phyloP scores from a whole-genome alignment of 305 asterid species.

The Solanum chacoense region DNA sequence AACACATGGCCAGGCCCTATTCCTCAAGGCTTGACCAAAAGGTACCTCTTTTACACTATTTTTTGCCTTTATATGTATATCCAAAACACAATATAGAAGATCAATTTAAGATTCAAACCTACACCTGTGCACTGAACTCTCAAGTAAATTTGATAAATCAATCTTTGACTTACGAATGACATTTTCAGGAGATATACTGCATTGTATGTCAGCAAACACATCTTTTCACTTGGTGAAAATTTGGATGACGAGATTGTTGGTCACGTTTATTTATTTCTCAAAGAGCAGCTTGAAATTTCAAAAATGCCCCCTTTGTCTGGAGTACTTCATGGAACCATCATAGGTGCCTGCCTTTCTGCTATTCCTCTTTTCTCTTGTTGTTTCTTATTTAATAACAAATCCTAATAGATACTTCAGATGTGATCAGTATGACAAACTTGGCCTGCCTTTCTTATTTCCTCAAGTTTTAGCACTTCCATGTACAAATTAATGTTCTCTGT shows the following conservation, averaged over 20 bases:
- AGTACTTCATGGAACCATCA: constrained; percentile 70
- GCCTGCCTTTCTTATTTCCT: not conserved
- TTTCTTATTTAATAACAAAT: not conserved
- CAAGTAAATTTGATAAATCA: not conserved
- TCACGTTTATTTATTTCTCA: constrained; percentile 55
- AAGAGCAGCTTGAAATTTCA: constrained; percentile 60
- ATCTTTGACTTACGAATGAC: not conserved
- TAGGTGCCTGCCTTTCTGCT: constrained; percentile 30
- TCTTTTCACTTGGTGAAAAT: constrained; percentile 38
- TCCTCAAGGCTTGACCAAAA: constrained; percentile 58
- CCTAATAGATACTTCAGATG: not conserved
- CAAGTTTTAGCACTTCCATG: not conserved
- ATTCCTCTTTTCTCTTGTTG: not conserved
- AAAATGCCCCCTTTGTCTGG: constrained; percentile 57
- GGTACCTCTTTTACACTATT: constrained; percentile 13
- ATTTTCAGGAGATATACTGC: constrained; percentile 71
- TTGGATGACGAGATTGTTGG: constrained; percentile 58
- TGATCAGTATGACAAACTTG: not conserved
- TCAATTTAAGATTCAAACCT: not conserved
- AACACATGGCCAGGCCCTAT: constrained; percentile 74
- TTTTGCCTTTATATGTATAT: not conserved
- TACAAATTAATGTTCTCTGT: not conserved
- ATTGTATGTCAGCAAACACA: constrained; percentile 32
- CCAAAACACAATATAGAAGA: not conserved
- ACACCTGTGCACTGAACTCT: not conserved